Evolutionary conservation across 2,329 filamentous ascomycete species (phyloP), one percentile per base, ranked within the genome.

Genomic region (Fusarium oligoseptatum): DNA sequence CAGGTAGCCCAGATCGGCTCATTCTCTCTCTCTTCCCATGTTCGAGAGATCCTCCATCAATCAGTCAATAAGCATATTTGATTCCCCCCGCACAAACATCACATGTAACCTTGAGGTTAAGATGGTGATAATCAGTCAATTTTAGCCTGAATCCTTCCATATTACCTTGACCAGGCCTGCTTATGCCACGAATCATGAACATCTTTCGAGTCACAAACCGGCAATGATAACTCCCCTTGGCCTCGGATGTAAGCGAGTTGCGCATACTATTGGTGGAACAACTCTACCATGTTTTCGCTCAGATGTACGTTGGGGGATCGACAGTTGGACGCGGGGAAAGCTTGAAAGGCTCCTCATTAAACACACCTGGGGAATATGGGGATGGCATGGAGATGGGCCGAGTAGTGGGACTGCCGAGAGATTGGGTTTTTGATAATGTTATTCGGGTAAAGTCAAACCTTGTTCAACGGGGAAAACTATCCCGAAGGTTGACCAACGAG

Each of bases 71-170:
- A 39, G 34, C 34, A 63, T 63, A 17, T 39, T 24, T 32, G 22
- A 27, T 63, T 52, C 32, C 29, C 45, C 60, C 60, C 60, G 32
- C 43, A 37, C 27, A 17, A 52, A 41, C 45, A 41, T 39, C 60
- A 52, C 45, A 52, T 39, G 43, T 15, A 20, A 12, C 17, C 10
- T 20, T 6, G 3, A 24, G 36, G 45, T 24, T 20, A 34, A 63
- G 34, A 52, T 52, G 41, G 43, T 20, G 32, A 39, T 29, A 22
- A 55, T 34, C 22, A 20, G 60, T 34, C 14, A 14, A 17, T 1
- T 39, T 63, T 55, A 63, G 60, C 22, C 60, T 63, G 22, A 63
- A 63, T 63, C 60, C 60, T 63, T 39, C 22, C 20, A 52, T 48
- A 22, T 50, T 45, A 17, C 29, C 14, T 39, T 60, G 15, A 22